Base-by-base conservation (phyloP, 768 basidiomycete species). In the Lactarius trivialis region DNA sequence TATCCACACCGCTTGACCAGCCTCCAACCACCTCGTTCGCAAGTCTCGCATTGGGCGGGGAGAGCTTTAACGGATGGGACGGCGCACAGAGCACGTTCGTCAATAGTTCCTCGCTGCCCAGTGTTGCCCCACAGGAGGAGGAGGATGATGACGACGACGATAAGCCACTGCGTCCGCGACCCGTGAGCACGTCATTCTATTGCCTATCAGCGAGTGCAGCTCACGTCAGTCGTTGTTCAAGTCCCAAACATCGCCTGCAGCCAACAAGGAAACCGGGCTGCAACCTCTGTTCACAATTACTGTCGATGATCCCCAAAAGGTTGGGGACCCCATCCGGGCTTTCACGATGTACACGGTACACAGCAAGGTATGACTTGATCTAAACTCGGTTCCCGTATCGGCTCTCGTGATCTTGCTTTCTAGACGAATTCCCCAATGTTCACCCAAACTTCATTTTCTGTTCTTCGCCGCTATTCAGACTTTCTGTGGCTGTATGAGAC, bases 321-420 rank as follows among this genome's bases (percentile, higher is more conserved):
- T 98, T 49, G 97, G 97, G n/a, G 93, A 95, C 70, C 91, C 94
- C 1, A 91, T 98, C 53, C 87, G 91, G 60, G 84, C 87, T 17
- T 97, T 93, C 71, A 97, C 91, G 12, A 93, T 98, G 77, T 99
- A 98, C 72, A 99, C 97, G 2, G 93, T 99, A 1, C 88, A 92
- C 63, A 97, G 95, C 15, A 79, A 84, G 66, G 92, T 91, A 71
- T 56, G 84, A n/a, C 70, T 8, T 5, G 8, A 39, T 9, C 33
- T 51, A 24, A 63, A 41, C 12, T 58, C 43, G 30, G 17, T 51
- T 30, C 49, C 12, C 30, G 14, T 41, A 11, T 36, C 43, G 30
- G 24, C 37, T 57, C 34, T 49, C 7, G 17, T 55, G 26, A 54
- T 11, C 8, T 30, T 36, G 28, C 45, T 45, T 32, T 43, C 41